Conservation (phyloP, 1,284 basidiomycete genomes). For the Coniophora puteana region DNA sequence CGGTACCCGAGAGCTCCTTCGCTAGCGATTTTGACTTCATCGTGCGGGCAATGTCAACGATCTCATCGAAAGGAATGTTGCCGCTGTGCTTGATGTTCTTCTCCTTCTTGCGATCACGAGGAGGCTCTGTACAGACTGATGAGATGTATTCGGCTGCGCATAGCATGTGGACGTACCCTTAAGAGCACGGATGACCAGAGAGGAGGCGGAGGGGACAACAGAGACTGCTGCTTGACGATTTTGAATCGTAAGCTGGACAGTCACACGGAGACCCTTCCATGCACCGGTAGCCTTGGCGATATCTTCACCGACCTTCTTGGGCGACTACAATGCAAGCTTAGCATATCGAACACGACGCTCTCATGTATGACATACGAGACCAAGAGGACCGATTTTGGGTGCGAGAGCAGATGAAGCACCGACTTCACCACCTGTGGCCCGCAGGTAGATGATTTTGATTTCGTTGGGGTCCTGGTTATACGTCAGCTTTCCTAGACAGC, state of each 20-base stretch:
- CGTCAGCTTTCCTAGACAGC: constrained; percentile 12
- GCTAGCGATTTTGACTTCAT: constrained; percentile 97
- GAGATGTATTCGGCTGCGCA: background rate
- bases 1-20: constrained; percentile 86
- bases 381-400: constrained; percentile 99
- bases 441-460: constrained; percentile 99
- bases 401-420: constrained; percentile 98
- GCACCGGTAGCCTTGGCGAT: constrained; percentile 98
- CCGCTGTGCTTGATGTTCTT: constrained; percentile 99
- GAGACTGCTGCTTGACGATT: constrained; percentile 98
- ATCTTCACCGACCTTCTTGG: constrained; percentile 99
- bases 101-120: constrained; percentile 99
- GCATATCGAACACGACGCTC: background rate
- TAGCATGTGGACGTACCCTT: constrained; percentile 62
- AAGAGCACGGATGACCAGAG: constrained; percentile 97
- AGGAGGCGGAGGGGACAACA: constrained; percentile 97
- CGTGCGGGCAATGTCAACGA: constrained; percentile 93
- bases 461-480: constrained; percentile 79
- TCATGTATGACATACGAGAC: constrained; percentile 72
- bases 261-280: constrained; percentile 99
- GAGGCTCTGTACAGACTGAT: constrained; percentile 69
- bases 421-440: constrained; percentile 99
- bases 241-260: constrained; percentile 99
- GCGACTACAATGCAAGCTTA: constrained; percentile 63
- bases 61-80: constrained; percentile 94